These are phyloP conservation scores for Fistulifera pelliculosa DNA, from an alignment of 108 stramenopile genomes.

Conservation along the genomic window DNA sequence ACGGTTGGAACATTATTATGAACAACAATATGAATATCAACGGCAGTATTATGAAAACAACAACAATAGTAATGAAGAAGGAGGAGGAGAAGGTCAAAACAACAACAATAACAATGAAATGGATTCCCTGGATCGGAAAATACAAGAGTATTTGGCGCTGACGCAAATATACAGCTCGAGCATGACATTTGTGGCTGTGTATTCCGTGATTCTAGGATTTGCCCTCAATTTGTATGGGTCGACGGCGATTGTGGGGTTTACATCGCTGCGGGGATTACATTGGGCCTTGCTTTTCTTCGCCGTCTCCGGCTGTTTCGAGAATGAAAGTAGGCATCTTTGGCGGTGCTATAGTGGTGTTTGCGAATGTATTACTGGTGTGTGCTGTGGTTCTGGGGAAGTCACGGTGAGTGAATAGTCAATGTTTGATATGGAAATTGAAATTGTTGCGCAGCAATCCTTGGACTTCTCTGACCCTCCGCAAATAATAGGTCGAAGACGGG, in stretches of 20 bases:
- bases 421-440: too few species aligned
- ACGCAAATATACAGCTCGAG: conserved; percentile 39
- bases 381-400: conserved; percentile 79
- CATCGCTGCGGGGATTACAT: conserved; percentile 71
- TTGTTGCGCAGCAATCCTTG: too few species aligned
- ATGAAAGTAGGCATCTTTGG: conserved; percentile 58
- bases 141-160: conserved; percentile 31
- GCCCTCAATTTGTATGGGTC: conserved; percentile 60
- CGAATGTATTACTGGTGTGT: conserved; percentile 64
- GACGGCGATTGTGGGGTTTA: conserved; percentile 76
- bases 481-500: conserved; percentile 23
- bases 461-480: too few species aligned
- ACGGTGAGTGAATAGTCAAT: too few species aligned
- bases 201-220: conserved; percentile 53
- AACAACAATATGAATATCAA: conserved; percentile 21
- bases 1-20: conserved; percentile 38
- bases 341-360: conserved; percentile 69
- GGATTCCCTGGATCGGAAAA: conserved; percentile 22
- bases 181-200: conserved; percentile 62
- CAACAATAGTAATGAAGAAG: conserved; percentile 23
- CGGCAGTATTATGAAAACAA: conserved; percentile 31
- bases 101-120: conserved; percentile 21
- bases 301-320: not conserved
- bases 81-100: conserved; percentile 24
- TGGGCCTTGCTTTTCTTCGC: conserved; percentile 59